Base-by-base conservation (phyloP, 1,139 yeast species). In the Debaryomyces fabryi region DNA sequence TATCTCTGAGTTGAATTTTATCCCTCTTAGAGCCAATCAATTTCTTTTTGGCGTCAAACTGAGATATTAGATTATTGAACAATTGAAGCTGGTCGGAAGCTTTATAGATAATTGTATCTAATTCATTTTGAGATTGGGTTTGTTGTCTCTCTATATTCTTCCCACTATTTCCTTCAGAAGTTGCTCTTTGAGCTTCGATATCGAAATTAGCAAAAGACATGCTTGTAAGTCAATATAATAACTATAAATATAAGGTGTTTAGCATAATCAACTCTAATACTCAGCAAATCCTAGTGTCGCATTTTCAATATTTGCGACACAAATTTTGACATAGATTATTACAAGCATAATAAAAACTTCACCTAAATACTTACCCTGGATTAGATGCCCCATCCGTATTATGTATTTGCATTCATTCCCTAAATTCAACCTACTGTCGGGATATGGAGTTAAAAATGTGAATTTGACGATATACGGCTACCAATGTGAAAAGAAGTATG, bases 161-260 rank as follows among this genome's bases (percentile, higher is more conserved):
- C 9, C 8, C 12, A 10, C 18, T 35, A 29, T 33, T 30, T 9
- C 23, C 44, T 29, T 53, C 52, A 3, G 51, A 44, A 7, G 56
- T 41, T 16, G 66, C 62, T 46, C 54, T 67, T 54, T 83, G 87
- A 2, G 86, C 81, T 59, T 83, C 88, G 10, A 80, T 53, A 61
- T 83, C 88, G 41, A 68, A 69, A 51, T 78, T 77, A 39, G 85
- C 83, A 69, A 83, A 83, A 3, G 88, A 83, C 88, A 83, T 83
- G 27, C 12, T 34, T 10, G 5, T 10, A 32, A 18, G n/a, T 18
- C 15, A 13, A 37, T 7, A 6, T 24, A 10, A 13, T 37, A 27
- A 20, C 18, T 15, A 23, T 34, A 29, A 23, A 29, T 16, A 16
- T 16, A 13, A 6, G 35, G 6, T 18, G 15, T 6, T 21, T n/a